phyloP scores from a whole-genome alignment of 2,329 filamentous ascomycete species.

The Trichoderma citrinoviride region DNA sequence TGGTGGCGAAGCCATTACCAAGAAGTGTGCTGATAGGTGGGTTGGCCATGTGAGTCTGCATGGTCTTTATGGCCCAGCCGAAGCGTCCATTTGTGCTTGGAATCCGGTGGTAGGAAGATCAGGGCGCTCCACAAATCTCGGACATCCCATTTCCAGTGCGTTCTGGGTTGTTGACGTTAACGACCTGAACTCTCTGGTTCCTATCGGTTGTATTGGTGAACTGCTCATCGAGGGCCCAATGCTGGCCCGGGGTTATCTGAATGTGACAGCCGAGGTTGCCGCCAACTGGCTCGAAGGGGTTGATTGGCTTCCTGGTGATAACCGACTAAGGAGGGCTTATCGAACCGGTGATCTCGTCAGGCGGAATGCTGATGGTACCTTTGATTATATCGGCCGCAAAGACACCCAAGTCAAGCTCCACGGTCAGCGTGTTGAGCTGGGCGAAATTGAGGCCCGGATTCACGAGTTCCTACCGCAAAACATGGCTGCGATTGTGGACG shows the following conservation, averaged over 20 bases:
- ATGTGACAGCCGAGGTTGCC: background rate
- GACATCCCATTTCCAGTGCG: conserved; percentile 13
- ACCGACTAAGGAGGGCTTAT: background rate
- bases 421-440: conserved; percentile 10
- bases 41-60: background rate
- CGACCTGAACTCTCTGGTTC: conserved; percentile 21
- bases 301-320: background rate
- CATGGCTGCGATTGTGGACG: background rate
- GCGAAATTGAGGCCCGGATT: conserved; percentile 18
- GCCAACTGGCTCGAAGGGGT: conserved; percentile 17
- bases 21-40: conserved; percentile 9
- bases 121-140: conserved; percentile 19
- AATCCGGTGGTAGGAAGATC: conserved; percentile 6
- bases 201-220: conserved; percentile 25
- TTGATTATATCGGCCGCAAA: conserved; percentile 10
- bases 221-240: conserved; percentile 26
- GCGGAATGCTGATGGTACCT: conserved; percentile 6
- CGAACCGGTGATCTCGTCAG: background rate
- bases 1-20: conserved; percentile 17
- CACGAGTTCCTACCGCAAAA: background rate
- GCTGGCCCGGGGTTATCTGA: conserved; percentile 25
- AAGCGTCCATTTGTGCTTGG: conserved; percentile 16
- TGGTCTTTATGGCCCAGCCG: conserved; percentile 15
- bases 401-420: conserved; percentile 17
- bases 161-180: conserved; percentile 26